These are phyloP conservation scores for Fomitopsis schrenkii DNA, from an alignment of 1,284 basidiomycete genomes.

Conservation along the genomic window DNA sequence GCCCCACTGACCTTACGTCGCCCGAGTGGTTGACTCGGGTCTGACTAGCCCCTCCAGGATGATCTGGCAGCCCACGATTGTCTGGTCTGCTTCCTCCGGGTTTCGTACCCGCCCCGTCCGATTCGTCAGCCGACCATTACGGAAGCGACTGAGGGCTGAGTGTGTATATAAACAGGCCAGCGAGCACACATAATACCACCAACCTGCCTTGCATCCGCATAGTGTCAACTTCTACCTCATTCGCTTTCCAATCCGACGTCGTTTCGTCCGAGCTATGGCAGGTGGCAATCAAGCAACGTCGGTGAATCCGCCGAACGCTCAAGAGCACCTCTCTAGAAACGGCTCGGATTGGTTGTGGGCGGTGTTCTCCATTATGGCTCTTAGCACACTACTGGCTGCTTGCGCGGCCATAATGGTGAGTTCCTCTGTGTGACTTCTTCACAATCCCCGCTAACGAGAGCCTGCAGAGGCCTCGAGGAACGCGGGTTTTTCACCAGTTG, in stretches of 20 bases:
- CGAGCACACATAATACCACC: neutral
- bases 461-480: conserved; percentile 26
- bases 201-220: neutral
- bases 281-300: conserved; percentile 21
- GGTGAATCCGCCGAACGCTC: conserved; percentile 34
- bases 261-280: neutral
- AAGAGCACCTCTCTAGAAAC: conserved; percentile 33
- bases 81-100: neutral
- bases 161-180: neutral
- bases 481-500: conserved; percentile 45
- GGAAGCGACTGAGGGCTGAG: neutral
- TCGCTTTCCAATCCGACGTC: neutral
- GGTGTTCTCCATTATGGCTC: conserved; percentile 45
- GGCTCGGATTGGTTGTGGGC: conserved; percentile 53
- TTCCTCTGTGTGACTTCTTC: neutral
- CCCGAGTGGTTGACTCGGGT: neutral
- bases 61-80: neutral
- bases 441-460: neutral
- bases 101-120: neutral
- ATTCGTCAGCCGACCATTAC: neutral
- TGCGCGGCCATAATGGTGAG: conserved; percentile 34
- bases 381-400: conserved; percentile 34
- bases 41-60: neutral
- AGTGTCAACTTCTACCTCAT: neutral
- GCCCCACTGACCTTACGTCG: neutral